Conservation (phyloP, 164 flowering plant genomes). For the Vitis riparia region DNA sequence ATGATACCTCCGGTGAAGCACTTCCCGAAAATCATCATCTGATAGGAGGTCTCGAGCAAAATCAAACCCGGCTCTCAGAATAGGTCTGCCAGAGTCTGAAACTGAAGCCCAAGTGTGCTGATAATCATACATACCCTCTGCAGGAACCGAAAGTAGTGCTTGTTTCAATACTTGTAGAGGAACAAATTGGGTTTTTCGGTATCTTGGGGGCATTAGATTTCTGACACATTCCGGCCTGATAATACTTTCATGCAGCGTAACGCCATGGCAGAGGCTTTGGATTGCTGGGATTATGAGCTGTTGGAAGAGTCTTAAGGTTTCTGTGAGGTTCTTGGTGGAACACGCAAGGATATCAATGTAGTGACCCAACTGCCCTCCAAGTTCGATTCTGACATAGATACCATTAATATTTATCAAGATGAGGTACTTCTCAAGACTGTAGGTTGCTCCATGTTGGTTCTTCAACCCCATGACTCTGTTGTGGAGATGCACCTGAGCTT, state of each 20-base stretch:
- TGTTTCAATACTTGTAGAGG: constrained; percentile 58
- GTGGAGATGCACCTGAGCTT: constrained; percentile 76
- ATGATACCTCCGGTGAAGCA: constrained; percentile 72
- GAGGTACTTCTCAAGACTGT: constrained; percentile 80
- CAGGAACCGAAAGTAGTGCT: constrained; percentile 83
- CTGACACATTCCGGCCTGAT: constrained; percentile 75
- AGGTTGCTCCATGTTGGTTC: constrained; percentile 75
- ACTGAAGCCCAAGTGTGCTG: constrained; percentile 89
- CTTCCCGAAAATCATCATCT: constrained; percentile 88
- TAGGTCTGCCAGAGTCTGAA: constrained; percentile 56
- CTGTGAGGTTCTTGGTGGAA: constrained; percentile 73
- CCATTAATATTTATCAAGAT: constrained; percentile 77
- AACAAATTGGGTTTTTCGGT: constrained; percentile 57
- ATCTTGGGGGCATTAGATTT: constrained; percentile 73
- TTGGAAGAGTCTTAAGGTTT: constrained; percentile 68
- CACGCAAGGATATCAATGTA: constrained; percentile 84
- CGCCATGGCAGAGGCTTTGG: constrained; percentile 69
- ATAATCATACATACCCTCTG: constrained; percentile 88
- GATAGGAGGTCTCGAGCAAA: constrained; percentile 82
- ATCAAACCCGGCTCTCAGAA: constrained; percentile 68
- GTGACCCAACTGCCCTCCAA: constrained; percentile 78
- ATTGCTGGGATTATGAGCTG: constrained; percentile 84
- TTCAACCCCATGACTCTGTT: constrained; percentile 62
- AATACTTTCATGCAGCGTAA: constrained; percentile 61
- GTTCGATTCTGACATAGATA: constrained; percentile 74